Base-by-base conservation (phyloP, 306 rosid genomes). In the Dryas alaskensis region DNA sequence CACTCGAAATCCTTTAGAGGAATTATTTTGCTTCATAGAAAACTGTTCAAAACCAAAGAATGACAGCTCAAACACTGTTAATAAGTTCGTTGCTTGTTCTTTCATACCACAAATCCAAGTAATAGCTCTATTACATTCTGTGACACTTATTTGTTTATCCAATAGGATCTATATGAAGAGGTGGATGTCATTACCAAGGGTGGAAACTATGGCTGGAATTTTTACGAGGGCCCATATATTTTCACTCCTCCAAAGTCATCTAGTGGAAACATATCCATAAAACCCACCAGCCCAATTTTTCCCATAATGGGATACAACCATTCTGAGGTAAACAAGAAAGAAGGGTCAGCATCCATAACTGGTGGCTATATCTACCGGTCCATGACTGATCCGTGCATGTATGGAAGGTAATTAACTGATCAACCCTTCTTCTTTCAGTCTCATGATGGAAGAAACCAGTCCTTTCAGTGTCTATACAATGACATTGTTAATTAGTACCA, bases 121-220 rank as follows among this genome's bases (percentile, higher is more conserved):
- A 31, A 31, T 31, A 31, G 37, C 37, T 31, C 2, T 31, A 31
- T n/a, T 70, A 67, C 44, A 17, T 42, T 4, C 50, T 67, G 9
- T 52, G 67, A 67, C 61, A 63, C 64, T 71, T 9, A 57, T 73
- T 51, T 75, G 78, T 31, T 72, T 19, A 45, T 67, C 65, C 10
- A 74, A 73, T 85, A 94, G 99, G 92, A 92, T 86, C 57, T n/a
- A 53, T 84, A 92, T 10, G 99, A 95, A 79, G 99, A 95, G 75
- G 96, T 95, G 68, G 93, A 95, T 89, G 80, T 95, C 55, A 88
- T 95, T 80, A 90, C 93, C 13, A 95, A 89, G 82, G 92, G 96
- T 17, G 99, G 99, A 74, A 95, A 95, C 87, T 95, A 95, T 11
- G 99, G 99, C 0, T 95, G 99, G 99, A 84, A 89, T 71, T 77